Evolutionary conservation across 768 basidiomycete genomes (phyloP).

Genomic region (Botryobasidium botryosum): DNA sequence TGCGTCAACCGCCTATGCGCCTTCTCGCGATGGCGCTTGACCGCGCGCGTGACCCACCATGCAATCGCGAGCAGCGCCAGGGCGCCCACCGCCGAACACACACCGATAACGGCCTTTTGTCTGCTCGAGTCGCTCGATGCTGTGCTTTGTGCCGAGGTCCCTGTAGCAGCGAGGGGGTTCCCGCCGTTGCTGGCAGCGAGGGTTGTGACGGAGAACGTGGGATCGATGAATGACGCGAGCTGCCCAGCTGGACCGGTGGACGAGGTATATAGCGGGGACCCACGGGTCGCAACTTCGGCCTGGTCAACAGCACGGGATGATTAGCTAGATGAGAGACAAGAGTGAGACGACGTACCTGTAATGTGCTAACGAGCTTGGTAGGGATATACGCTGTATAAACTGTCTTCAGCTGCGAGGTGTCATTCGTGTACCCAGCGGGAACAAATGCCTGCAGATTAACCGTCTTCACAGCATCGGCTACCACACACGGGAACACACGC

Average conservation of each 20-base stretch:
- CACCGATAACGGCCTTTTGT: slow-evolving; percentile 81
- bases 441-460: slow-evolving; percentile 54
- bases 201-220: slow-evolving; percentile 39
- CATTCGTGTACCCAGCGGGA: slow-evolving; percentile 38
- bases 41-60: slow-evolving; percentile 52
- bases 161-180: background rate
- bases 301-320: too few relatives aligned
- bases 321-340: background rate
- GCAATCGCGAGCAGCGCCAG: slow-evolving; percentile 55
- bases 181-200: slow-evolving; percentile 14
- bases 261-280: slow-evolving; percentile 48
- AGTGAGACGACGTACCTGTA: slow-evolving; percentile 27
- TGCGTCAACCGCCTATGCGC: slow-evolving; percentile 52
- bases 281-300: slow-evolving; percentile 37
- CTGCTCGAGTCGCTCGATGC: slow-evolving; percentile 22
- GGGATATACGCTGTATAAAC: slow-evolving; percentile 61
- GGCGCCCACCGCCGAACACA: slow-evolving; percentile 66
- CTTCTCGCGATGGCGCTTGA: slow-evolving; percentile 47
- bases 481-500: too few relatives aligned
- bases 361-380: slow-evolving; percentile 30
- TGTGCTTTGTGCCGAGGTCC: background rate
- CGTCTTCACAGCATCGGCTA: slow-evolving; percentile 26
- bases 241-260: slow-evolving; percentile 29
- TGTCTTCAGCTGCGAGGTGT: slow-evolving; percentile 41
- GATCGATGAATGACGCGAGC: slow-evolving; percentile 53